Base-by-base conservation (phyloP, 2,329 filamentous ascomycete species). In the Verruconis gallopava region DNA sequence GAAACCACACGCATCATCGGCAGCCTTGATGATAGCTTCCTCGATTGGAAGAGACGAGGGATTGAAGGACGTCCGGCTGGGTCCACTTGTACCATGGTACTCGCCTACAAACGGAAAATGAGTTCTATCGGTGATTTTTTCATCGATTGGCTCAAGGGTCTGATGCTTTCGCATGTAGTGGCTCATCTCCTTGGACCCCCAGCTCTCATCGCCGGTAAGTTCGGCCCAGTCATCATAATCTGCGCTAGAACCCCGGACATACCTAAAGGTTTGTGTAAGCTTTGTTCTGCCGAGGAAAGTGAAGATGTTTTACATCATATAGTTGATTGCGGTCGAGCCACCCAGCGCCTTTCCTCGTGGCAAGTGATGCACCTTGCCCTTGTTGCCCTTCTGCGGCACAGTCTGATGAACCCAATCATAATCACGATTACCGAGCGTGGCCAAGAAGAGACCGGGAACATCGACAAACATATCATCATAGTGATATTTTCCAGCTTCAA, bases 151-250 rank as follows among this genome's bases (percentile, higher is more conserved):
- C 40, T 61, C 56, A 6, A 61, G 50, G 2, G 53, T 60, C 40
- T 61, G 57, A 42, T 61, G 59, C 49, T 59, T 60, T 34, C 54
- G 51, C 50, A 60, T 55, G 52, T 66, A 74, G 2, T 65, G 64
- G 13, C 66, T 55, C 21, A 72, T 58, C 6, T 59, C 59, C 3
- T 66, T 52, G 43, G 66, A 69, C 45, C 59, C 61, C 59, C 69
- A 75, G 25, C 28, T 22, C 9, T 34, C 15, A 41, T 72, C 67
- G 2, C 54, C 57, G 0, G 62, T 55, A 2, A 58, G 48, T 21
- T 56, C 49, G 2, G 58, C 64, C 69, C 68, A 72, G 35, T 60
- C 55, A 17, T 71, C 59, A 46, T 65, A 72, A 47, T 71, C 67
- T 4, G 53, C 49, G 2, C 55, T 52, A 21, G 60, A 57, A 2